Evolutionary conservation across 2,329 filamentous ascomycete genomes (phyloP).

Genomic region (Drechslerella coelobrocha): DNA sequence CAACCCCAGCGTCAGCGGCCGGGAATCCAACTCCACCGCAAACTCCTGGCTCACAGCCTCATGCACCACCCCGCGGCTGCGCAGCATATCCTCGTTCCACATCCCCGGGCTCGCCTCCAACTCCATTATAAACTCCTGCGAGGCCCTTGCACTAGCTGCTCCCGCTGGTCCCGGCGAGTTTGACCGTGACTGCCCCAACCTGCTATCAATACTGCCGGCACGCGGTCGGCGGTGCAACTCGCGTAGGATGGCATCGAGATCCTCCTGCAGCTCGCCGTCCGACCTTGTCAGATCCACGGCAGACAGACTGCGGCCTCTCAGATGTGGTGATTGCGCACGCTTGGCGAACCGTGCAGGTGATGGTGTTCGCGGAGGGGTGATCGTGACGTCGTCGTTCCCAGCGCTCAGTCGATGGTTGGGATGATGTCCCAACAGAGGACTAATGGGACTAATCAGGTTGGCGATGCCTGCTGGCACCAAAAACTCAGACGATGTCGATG

Average conservation of each 20-base stretch:
- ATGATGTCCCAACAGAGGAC: constrained; percentile 25
- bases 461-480: constrained; percentile 36
- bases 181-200: constrained; percentile 27
- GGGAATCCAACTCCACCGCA: constrained; percentile 42
- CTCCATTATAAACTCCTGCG: constrained; percentile 40
- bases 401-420: constrained; percentile 14
- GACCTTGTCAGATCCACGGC: constrained; percentile 33
- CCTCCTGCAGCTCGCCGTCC: constrained; percentile 40
- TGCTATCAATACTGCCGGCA: constrained; percentile 30
- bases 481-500: constrained; percentile 32
- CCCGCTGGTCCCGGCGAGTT: constrained; percentile 16
- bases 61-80: constrained; percentile 32
- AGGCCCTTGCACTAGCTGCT: neutral
- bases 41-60: constrained; percentile 45
- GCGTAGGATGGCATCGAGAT: constrained; percentile 36
- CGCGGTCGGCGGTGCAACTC: constrained; percentile 40
- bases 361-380: constrained; percentile 32
- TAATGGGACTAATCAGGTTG: constrained; percentile 35
- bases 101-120: constrained; percentile 45
- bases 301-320: constrained; percentile 31
- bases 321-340: constrained; percentile 26
- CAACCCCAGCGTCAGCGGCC: constrained; percentile 32
- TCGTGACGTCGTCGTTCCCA: constrained; percentile 24
- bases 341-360: constrained; percentile 26
- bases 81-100: constrained; percentile 45